phyloP scores from a whole-genome alignment of 129 eudicot species.

The Tagetes erecta region DNA sequence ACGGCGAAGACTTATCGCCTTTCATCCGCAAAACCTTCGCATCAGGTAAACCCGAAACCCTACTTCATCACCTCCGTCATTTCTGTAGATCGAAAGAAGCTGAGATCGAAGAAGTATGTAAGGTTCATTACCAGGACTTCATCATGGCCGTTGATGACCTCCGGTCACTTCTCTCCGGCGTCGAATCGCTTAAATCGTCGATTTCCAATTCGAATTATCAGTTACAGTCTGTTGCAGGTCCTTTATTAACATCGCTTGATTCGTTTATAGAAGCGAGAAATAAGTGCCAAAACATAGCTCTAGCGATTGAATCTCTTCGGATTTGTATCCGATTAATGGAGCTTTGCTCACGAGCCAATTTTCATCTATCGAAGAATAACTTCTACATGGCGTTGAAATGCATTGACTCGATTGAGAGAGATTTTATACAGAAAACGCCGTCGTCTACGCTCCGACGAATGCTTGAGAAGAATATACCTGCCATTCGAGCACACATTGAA shows the following conservation, averaged over 20 bases:
- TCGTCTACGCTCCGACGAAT: slow-evolving; percentile 63
- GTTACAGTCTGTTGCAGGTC: slow-evolving; percentile 77
- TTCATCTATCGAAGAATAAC: slow-evolving; percentile 48
- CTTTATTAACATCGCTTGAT: slow-evolving; percentile 73
- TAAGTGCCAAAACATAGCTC: slow-evolving; percentile 56
- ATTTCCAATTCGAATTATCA: slow-evolving; percentile 58
- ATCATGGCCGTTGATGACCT: slow-evolving; percentile 94
- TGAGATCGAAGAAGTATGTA: slow-evolving; percentile 94
- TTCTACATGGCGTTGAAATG: slow-evolving; percentile 89
- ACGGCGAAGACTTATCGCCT: slow-evolving; percentile 92
- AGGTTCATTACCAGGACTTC: slow-evolving; percentile 93
- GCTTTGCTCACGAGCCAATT: slow-evolving; percentile 72
- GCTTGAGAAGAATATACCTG: slow-evolving; percentile 86
- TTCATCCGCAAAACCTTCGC: slow-evolving; percentile 88
- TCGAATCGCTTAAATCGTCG: slow-evolving; percentile 75
- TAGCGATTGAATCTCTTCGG: slow-evolving; percentile 55
- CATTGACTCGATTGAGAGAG: slow-evolving; percentile 67
- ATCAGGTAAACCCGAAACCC: slow-evolving; percentile 85
- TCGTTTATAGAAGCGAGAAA: slow-evolving; percentile 63
- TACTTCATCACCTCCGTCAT: slow-evolving; percentile 72
- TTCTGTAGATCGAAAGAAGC: slow-evolving; percentile 80
- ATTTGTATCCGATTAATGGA: slow-evolving; percentile 59
- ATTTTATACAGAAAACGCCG: slow-evolving; percentile 49
- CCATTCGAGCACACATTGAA: slow-evolving; percentile 73
- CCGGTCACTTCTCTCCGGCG: slow-evolving; percentile 80